These are phyloP conservation scores for Penicillium canariense DNA, from an alignment of 495 filamentous ascomycete genomes.

Conservation along the genomic window DNA sequence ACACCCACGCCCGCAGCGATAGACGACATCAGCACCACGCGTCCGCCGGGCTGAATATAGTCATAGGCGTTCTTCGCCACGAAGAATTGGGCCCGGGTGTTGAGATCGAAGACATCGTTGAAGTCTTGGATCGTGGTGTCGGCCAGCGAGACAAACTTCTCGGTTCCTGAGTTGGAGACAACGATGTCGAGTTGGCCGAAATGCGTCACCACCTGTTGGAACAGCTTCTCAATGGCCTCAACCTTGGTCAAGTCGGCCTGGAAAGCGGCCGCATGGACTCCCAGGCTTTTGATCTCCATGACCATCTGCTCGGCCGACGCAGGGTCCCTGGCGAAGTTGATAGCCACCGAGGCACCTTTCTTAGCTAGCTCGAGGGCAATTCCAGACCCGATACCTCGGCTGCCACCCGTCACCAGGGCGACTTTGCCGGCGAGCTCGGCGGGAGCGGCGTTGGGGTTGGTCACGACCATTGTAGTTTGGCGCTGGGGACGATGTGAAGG, in stretches of 20 bases:
- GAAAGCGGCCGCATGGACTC: slow-evolving; percentile 63
- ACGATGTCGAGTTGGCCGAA: slow-evolving; percentile 77
- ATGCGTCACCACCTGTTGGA: slow-evolving; percentile 59
- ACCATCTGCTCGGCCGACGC: slow-evolving; percentile 63
- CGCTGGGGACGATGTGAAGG: neutral
- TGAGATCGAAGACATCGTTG: slow-evolving; percentile 73
- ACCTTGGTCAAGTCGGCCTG: slow-evolving; percentile 72
- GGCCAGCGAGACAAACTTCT: slow-evolving; percentile 48
- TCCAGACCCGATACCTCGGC: slow-evolving; percentile 70
- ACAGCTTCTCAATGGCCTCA: slow-evolving; percentile 60
- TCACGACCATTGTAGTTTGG: slow-evolving; percentile 20
- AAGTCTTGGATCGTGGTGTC: slow-evolving; percentile 74
- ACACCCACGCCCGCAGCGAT: slow-evolving; percentile 59
- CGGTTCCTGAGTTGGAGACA: slow-evolving; percentile 56
- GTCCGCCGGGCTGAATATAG: slow-evolving; percentile 62
- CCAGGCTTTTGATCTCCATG: slow-evolving; percentile 55
- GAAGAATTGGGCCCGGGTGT: slow-evolving; percentile 79
- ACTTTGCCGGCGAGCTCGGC: slow-evolving; percentile 60
- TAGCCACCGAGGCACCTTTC: slow-evolving; percentile 67
- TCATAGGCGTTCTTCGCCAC: slow-evolving; percentile 75
- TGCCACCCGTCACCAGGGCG: slow-evolving; percentile 69
- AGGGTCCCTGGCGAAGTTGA: slow-evolving; percentile 72
- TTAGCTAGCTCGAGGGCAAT: slow-evolving; percentile 75
- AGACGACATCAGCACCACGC: slow-evolving; percentile 58
- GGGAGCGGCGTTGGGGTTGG: slow-evolving; percentile 13